A percentile compares a stretch with the other conserved stretches of the same genome.
Evolutionary conservation across 2,329 filamentous ascomycete genomes (phyloP).

Genomic region (Ophiostoma perfectum): DNA sequence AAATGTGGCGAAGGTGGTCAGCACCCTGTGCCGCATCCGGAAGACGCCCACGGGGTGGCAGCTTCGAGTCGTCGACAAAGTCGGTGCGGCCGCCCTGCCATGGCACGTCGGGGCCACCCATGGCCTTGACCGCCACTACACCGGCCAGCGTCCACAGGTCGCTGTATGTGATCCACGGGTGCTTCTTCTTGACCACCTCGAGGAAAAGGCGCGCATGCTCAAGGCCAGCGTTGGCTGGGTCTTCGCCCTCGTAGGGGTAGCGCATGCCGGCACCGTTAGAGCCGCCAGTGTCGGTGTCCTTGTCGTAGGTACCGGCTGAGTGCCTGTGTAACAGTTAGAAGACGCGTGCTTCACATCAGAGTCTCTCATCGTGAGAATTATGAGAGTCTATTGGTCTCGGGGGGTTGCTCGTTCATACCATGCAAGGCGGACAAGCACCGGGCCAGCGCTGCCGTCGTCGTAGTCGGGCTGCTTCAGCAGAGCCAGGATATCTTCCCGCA

Average conservation of each 20-base stretch:
- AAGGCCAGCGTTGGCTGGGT: slow-evolving; percentile 90
- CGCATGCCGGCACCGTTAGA: slow-evolving; percentile 97
- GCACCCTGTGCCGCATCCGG: slow-evolving; percentile 66
- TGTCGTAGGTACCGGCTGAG: slow-evolving; percentile 85
- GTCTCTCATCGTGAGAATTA: not conserved
- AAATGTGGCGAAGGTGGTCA: slow-evolving; percentile 83
- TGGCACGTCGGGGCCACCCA: slow-evolving; percentile 80
- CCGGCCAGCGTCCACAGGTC: slow-evolving; percentile 92
- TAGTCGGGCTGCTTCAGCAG: slow-evolving; percentile 90
- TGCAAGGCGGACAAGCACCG: slow-evolving; percentile 80
- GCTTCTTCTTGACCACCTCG: slow-evolving; percentile 80
- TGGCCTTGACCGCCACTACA: slow-evolving; percentile 84
- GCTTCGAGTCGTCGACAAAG: slow-evolving; percentile 13
- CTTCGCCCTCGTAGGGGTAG: slow-evolving; percentile 79
- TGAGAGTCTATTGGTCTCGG: not conserved
- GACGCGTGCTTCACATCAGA: not conserved
- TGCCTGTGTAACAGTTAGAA: slow-evolving; percentile 52
- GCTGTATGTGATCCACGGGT: slow-evolving; percentile 94
- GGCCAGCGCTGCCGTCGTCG: slow-evolving; percentile 92
- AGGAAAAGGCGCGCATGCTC: slow-evolving; percentile 84
- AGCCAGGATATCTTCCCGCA: slow-evolving; percentile 34
- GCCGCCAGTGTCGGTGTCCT: slow-evolving; percentile 79
- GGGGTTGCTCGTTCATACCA: slow-evolving; percentile 35
- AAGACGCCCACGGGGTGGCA: slow-evolving; percentile 62
- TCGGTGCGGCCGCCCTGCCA: slow-evolving; percentile 83